Conservation (phyloP, 148 eudicot species). For the Rheum nobile region DNA sequence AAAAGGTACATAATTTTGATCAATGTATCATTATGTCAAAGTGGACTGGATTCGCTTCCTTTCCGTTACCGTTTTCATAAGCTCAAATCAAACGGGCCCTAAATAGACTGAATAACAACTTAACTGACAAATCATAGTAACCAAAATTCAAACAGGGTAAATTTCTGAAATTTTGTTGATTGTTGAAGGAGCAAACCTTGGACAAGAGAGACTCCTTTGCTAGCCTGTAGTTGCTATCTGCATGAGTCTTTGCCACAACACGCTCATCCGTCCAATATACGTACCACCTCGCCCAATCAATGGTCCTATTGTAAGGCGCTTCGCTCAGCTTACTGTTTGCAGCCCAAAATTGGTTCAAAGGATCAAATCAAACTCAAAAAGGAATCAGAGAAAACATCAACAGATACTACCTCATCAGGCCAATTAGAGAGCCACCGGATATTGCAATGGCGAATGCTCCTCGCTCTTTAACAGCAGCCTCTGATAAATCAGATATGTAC, state of each 20-base stretch:
- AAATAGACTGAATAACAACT: too few relatives aligned
- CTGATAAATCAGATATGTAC: constrained; percentile 75
- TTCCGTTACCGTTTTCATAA: too few relatives aligned
- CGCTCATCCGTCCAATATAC: constrained; percentile 91
- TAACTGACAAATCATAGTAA: not conserved
- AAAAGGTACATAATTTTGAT: too few relatives aligned
- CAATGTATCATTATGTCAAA: too few relatives aligned
- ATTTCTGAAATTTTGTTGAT: not conserved
- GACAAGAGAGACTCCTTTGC: constrained; percentile 68
- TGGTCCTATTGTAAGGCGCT: constrained; percentile 76
- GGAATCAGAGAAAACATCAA: not conserved
- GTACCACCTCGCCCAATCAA: constrained; percentile 91
- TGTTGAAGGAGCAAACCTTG: constrained; percentile 39
- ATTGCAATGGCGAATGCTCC: constrained; percentile 79
- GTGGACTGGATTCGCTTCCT: too few relatives aligned
- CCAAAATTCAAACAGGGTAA: not conserved
- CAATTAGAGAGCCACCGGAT: constrained; percentile 85
- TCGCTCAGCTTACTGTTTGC: constrained; percentile 57
- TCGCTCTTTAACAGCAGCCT: constrained; percentile 63
- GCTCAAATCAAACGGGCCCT: too few relatives aligned
- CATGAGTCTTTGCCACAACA: constrained; percentile 70
- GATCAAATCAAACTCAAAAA: constrained; percentile 2
- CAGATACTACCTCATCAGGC: constrained; percentile 53
- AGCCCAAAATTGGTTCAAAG: constrained; percentile 12
- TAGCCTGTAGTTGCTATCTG: constrained; percentile 81